Evolutionary conservation across 2,329 filamentous ascomycete genomes (phyloP), one percentile per base, ranked within the genome.

Genomic region (Penicillium griseofulvum): DNA sequence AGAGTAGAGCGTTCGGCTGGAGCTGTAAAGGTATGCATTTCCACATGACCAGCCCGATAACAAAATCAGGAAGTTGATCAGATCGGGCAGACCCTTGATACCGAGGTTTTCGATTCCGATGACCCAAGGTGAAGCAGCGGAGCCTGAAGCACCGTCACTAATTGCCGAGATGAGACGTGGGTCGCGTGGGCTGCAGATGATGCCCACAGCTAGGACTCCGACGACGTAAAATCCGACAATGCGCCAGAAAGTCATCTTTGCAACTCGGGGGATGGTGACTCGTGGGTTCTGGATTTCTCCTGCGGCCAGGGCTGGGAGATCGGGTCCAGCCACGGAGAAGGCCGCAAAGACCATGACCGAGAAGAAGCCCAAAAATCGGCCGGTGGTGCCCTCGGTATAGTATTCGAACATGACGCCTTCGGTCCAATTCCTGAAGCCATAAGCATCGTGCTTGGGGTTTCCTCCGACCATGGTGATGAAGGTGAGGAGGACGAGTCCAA

Each of bases 401-500:
- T 87, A 81, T 56, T 86, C 81, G 10, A 82, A 81, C 68, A 91
- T 90, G 0, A 88, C 80, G 0, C 87, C 88, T 24, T 76, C 56
- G 4, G 65, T 74, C 76, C 85, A 88, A 67, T 85, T 81, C 16
- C 86, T 81, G 69, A 91, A 91, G 1, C 89, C 89, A 55, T 89
- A 88, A 1, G 78, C 76, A 62, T 91, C 87, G 48, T 83, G 78
- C 2, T 84, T 72, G 0, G 90, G 90, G 63, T 92, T 92, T 2
- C 88, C 90, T 8, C 90, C 90, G 1, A 93, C 77, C 86, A 92
- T 91, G 58, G 87, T 85, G 60, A 94, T 81, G 67, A 94, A 89
- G 4, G 90, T 92, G 74, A 89, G 89, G 56, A 84, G 64, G 60
- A 90, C 80, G 36, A 91, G 79, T 1, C 83, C 87, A 37, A 90